A percentile compares a stretch with the other conserved stretches of the same genome.
phyloP scores from a whole-genome alignment of 192 early-diverging fungal species.

The Allomyces arbusculus region DNA sequence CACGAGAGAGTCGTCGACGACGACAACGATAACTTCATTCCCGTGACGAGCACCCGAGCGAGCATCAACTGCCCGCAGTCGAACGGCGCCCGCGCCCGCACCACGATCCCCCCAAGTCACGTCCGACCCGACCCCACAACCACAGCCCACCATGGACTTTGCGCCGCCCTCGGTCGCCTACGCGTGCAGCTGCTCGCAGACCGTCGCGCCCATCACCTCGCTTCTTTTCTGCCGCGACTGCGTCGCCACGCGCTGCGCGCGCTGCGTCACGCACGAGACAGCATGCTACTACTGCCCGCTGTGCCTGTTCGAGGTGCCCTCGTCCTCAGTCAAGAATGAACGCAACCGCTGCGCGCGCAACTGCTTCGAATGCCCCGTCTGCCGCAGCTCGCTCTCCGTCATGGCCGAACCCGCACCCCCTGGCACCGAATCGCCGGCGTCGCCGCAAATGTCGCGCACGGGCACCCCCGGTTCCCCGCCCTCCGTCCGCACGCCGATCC shows the following conservation, averaged over 20 bases:
- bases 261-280: slow-evolving; percentile 66
- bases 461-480: no score
- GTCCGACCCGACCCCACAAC: no score
- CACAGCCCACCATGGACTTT: neutral
- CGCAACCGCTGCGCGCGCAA: slow-evolving; percentile 83
- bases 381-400: slow-evolving; percentile 56
- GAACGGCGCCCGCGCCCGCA: no score
- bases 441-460: neutral
- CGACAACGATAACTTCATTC: no score
- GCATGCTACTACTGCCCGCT: slow-evolving; percentile 86
- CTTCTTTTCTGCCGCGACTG: slow-evolving; percentile 84
- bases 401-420: slow-evolving; percentile 28
- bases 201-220: neutral
- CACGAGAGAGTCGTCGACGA: no score
- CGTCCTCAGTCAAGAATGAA: slow-evolving; percentile 90
- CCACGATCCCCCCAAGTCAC: no score
- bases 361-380: slow-evolving; percentile 83
- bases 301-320: slow-evolving; percentile 90
- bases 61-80: no score
- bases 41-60: no score
- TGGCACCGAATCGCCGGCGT: neutral
- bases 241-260: slow-evolving; percentile 53
- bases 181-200: neutral
- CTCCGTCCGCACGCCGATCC: no score
- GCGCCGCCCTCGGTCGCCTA: neutral